Evolutionary conservation across 2,329 filamentous ascomycete genomes (phyloP).

Genomic region (Arthroderma uncinatum): DNA sequence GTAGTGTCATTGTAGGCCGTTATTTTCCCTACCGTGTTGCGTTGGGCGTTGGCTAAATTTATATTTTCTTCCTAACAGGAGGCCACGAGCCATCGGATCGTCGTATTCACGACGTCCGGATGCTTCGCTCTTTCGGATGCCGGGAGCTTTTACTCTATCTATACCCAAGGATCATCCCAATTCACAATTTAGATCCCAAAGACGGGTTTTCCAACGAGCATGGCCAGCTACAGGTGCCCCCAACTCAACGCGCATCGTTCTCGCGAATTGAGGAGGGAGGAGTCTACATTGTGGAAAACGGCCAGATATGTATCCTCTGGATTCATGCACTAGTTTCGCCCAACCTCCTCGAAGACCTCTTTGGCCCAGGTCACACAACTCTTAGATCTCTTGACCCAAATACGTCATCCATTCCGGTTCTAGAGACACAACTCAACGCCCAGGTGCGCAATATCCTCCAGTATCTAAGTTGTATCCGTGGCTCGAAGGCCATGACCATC

Average conservation of each 20-base stretch:
- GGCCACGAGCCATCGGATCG: conserved; percentile 85
- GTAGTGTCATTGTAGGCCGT: conserved; percentile 4
- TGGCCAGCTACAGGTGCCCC: conserved; percentile 76
- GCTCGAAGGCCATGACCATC: conserved; percentile 76
- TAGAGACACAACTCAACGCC: conserved; percentile 86
- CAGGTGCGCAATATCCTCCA: conserved; percentile 90
- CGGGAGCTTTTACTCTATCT: conserved; percentile 82
- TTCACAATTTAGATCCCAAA: conserved; percentile 77
- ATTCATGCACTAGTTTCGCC: conserved; percentile 85
- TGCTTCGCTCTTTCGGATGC: conserved; percentile 78
- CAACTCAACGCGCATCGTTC: conserved; percentile 70
- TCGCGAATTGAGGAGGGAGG: conserved; percentile 82
- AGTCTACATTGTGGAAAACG: conserved; percentile 90
- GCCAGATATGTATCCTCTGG: conserved; percentile 85
- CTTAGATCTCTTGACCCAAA: conserved; percentile 74
- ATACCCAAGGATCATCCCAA: conserved; percentile 82
- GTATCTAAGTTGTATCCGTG: conserved; percentile 67
- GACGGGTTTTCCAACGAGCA: conserved; percentile 92
- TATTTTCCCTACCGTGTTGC: background rate
- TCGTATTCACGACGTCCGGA: conserved; percentile 78
- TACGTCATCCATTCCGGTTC: conserved; percentile 63
- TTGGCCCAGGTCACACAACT: conserved; percentile 61
- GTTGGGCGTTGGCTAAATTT: background rate
- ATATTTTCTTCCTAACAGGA: conserved; percentile 34
- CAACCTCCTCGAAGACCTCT: conserved; percentile 80